A percentile compares a stretch with the other conserved stretches of the same genome.
These are phyloP conservation scores for Nicotiana noctiflora DNA, from an alignment of 257 asterid species.

Conservation along the genomic window DNA sequence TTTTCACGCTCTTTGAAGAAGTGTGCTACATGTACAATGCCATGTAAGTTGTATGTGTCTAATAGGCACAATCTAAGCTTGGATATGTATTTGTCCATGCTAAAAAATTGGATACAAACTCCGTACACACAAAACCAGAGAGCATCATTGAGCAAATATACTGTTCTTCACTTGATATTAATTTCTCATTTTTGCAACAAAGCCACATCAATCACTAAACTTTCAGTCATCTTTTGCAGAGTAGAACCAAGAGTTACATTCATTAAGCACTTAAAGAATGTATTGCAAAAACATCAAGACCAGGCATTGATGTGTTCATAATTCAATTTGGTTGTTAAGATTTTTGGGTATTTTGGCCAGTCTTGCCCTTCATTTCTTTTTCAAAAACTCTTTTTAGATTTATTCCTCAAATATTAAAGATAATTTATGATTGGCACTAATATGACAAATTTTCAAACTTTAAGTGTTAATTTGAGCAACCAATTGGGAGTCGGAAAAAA, in stretches of 20 bases:
- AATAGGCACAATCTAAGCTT: no score
- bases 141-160: not conserved
- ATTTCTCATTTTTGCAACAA: not conserved
- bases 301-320: not conserved
- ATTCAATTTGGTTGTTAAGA: not conserved
- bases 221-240: not conserved
- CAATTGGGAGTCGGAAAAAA: not conserved
- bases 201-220: not conserved
- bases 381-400: not conserved
- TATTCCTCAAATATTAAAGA: not conserved
- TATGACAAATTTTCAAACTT: not conserved
- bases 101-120: not conserved
- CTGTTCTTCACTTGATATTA: not conserved
- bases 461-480: not conserved
- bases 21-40: no score
- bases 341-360: not conserved
- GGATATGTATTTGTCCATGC: no score
- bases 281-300: not conserved
- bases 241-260: not conserved
- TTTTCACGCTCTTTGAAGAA: no score
- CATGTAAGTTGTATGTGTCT: no score
- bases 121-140: not conserved
- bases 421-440: not conserved
- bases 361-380: not conserved
- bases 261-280: not conserved